Percentiles rank a stretch among this genome's conserved stretches.
Evolutionary conservation across 495 filamentous ascomycete species (phyloP).

Genomic region (Penicillium nucicola): DNA sequence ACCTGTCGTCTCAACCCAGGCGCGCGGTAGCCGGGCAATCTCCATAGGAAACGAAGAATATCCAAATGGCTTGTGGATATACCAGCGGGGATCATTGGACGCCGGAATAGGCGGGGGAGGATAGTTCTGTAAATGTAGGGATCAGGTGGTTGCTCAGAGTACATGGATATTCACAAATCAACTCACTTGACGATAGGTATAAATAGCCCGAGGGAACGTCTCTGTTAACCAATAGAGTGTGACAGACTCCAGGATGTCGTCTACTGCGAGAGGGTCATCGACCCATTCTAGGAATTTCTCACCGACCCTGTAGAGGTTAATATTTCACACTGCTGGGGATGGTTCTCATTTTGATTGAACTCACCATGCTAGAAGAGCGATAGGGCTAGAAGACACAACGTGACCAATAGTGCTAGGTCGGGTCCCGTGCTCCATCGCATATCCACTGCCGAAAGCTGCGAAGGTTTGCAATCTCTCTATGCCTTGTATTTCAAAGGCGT

Average conservation of each 20-base stretch:
- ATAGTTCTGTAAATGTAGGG: slow-evolving; percentile 13
- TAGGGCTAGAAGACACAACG: slow-evolving; percentile 52
- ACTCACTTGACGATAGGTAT: slow-evolving; percentile 49
- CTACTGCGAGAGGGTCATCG: slow-evolving; percentile 47
- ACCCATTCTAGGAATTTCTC: slow-evolving; percentile 68
- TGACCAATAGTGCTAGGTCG: slow-evolving; percentile 60
- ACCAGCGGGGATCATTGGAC: slow-evolving; percentile 27
- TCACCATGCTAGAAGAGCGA: slow-evolving; percentile 65
- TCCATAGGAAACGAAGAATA: slow-evolving; percentile 57
- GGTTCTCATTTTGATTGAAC: slow-evolving; percentile 1
- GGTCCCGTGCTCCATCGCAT: slow-evolving; percentile 57
- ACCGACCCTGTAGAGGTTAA: slow-evolving; percentile 46
- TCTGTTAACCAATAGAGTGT: slow-evolving; percentile 67
- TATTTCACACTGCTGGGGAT: background rate
- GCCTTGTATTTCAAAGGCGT: slow-evolving; percentile 31
- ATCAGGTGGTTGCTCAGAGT: background rate
- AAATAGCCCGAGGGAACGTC: slow-evolving; percentile 55
- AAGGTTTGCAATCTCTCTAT: slow-evolving; percentile 35
- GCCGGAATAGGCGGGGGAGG: slow-evolving; percentile 15
- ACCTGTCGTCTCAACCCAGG: slow-evolving; percentile 47
- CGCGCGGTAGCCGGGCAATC: slow-evolving; percentile 44
- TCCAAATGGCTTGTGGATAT: slow-evolving; percentile 55
- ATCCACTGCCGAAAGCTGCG: slow-evolving; percentile 40
- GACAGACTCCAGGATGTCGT: slow-evolving; percentile 55
- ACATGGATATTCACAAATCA: background rate